Percentiles rank a stretch among this genome's conserved stretches.
Conservation (phyloP, 2,329 filamentous ascomycete species). For the Biscogniauxia sp. region DNA sequence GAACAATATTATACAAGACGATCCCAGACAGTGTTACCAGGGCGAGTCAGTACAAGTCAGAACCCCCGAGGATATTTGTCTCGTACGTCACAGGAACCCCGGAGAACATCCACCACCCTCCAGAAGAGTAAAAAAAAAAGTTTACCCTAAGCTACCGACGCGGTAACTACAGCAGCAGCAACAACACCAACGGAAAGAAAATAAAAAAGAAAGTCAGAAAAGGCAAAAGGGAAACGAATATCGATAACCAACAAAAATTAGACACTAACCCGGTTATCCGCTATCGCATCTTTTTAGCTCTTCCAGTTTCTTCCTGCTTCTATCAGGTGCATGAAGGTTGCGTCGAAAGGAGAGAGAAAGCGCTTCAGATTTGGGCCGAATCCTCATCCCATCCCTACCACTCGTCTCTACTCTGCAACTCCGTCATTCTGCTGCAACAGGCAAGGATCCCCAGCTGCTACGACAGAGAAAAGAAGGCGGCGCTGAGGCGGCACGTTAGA, state of each 20-base stretch:
- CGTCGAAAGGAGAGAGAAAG: background rate
- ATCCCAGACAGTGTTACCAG: background rate
- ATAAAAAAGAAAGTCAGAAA: too few relatives aligned
- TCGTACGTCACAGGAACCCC: too few relatives aligned
- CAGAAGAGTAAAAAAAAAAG: too few relatives aligned
- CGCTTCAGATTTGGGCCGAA: too few relatives aligned
- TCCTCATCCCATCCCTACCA: too few relatives aligned
- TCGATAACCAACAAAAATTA: too few relatives aligned
- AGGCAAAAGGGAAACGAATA: too few relatives aligned
- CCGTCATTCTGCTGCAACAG: background rate
- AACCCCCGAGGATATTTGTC: background rate
- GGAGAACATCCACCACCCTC: too few relatives aligned
- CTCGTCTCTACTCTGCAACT: background rate
- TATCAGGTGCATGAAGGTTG: background rate
- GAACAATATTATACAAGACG: background rate
- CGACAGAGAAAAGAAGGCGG: background rate
- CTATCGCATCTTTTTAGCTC: background rate
- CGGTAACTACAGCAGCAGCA: too few relatives aligned
- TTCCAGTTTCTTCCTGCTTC: background rate
- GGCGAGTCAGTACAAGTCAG: background rate
- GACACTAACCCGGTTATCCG: too few relatives aligned
- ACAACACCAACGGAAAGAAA: too few relatives aligned
- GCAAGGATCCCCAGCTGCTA: background rate
- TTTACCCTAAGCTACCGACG: too few relatives aligned
- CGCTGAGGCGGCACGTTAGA: background rate